Percentiles rank a stretch among this genome's conserved stretches.
These are phyloP conservation scores for Penicillium turbatum DNA, from an alignment of 495 filamentous ascomycete genomes.

Conservation along the genomic window DNA sequence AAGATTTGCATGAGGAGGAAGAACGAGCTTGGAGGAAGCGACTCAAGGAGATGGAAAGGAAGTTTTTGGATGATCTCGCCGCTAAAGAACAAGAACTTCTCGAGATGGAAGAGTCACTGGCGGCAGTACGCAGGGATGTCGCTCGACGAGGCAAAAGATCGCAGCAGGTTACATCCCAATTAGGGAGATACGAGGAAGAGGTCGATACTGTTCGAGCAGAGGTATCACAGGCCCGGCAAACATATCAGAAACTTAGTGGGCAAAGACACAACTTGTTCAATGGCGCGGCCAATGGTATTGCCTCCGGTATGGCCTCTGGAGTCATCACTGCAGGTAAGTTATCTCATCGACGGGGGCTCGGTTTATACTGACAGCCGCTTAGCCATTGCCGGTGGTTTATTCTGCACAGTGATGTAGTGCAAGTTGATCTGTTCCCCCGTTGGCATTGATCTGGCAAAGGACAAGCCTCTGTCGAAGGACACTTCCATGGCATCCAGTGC, in stretches of 20 bases:
- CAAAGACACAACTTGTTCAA: background rate
- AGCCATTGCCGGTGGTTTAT: background rate
- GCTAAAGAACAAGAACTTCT: background rate
- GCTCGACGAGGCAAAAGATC: background rate
- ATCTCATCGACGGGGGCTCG: too few relatives aligned
- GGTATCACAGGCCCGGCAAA: background rate
- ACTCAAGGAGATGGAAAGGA: background rate
- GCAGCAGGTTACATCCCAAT: background rate
- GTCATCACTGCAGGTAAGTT: constrained; percentile 5
- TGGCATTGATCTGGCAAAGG: background rate
- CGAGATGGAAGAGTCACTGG: constrained; percentile 3
- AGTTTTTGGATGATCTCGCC: background rate
- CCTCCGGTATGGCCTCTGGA: background rate
- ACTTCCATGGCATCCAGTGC: too few relatives aligned
- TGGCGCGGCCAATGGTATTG: background rate
- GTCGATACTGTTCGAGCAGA: background rate
- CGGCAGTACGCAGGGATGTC: background rate
- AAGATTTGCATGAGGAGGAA: background rate
- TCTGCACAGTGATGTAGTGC: background rate
- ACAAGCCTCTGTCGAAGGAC: background rate
- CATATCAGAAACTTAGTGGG: background rate
- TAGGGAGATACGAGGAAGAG: background rate
- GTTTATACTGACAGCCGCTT: background rate
- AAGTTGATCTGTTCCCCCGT: background rate
- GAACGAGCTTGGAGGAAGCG: background rate